Evolutionary conservation across 2,329 filamentous ascomycete species (phyloP), one percentile per base, ranked within the genome.

Genomic region (Emergomyces africanus): DNA sequence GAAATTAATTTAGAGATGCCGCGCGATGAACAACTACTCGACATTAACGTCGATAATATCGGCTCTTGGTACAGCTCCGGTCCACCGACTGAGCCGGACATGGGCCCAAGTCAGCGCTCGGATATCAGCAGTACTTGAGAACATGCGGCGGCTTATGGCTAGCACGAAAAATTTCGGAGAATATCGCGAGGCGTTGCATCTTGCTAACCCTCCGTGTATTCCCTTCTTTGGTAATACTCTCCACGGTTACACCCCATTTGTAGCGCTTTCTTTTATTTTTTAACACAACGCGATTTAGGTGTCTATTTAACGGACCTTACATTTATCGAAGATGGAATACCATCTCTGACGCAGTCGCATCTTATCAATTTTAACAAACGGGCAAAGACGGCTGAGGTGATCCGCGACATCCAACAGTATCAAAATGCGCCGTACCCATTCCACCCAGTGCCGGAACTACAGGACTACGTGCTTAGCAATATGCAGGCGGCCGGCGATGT

Each of bases 301-400:
- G 92, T 97, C 59, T 99, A 97, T 72, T 78, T 99, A 62, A 99
- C 94, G 60, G 94, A 99, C 77, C 79, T 99, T 60, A 97, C 92
- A 0, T 99, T 99, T 70, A 99, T 99, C 64, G 94, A 99, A 73
- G 92, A 99, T 69, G 94, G 94, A 66, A 99, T 99, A 63, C 90
- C 94, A 2, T 95, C 91, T 10, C 84, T 96, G 67, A 97, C 96
- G 75, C 95, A 95, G 75, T 94, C 91, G 8, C 90, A 95, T 68
- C 80, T 96, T 66, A 96, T 99, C 79, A 99, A 99, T 77, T 99
- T 99, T 74, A 90, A 91, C 68, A 99, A 99, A 80, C 87, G 94
- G 57, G 89, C 90, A 59, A 99, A 97, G 81, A 97, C 94, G 15
- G 94, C 94, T 23, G 94, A 97, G 72, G 94, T 99, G 48, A 99